These are phyloP conservation scores for Sphagnum magellanicum DNA, from an alignment of 228 moss, liverwort and hornwort genomes.

Conservation along the genomic window DNA sequence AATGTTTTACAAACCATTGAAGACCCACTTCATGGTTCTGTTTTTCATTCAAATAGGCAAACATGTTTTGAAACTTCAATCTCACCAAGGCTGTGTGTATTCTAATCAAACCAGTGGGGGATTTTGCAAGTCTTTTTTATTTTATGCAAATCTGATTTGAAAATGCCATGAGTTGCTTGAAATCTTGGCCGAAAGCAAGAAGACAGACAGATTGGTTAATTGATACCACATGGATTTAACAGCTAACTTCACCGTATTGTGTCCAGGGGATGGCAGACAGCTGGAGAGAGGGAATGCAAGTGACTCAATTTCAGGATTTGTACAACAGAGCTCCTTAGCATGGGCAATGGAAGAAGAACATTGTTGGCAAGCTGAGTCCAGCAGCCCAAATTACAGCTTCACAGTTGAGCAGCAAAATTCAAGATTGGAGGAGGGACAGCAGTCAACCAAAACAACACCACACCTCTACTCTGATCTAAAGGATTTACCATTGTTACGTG, in stretches of 20 bases:
- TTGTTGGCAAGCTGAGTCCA: neutral
- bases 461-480: constrained; percentile 33
- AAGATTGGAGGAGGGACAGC: neutral
- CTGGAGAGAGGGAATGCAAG: constrained; percentile 41
- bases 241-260: constrained; percentile 21
- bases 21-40: no score
- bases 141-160: no score
- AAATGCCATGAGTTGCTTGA: no score
- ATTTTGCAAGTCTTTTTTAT: no score
- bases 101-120: no score
- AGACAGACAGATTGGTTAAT: no score
- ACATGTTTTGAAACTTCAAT: no score
- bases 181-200: no score
- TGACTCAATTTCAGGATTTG: constrained; percentile 34
- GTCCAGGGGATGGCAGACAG: constrained; percentile 63
- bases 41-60: no score
- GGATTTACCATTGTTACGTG: constrained; percentile 36
- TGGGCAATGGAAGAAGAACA: constrained; percentile 4
- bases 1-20: no score
- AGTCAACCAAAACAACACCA: constrained; percentile 3
- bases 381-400: neutral
- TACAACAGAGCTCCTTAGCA: constrained; percentile 34
- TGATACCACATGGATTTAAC: no score
- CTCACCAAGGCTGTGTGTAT: no score
- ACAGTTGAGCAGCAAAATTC: neutral